A percentile compares a stretch with the other conserved stretches of the same genome.
These are phyloP conservation scores for Alloascoidea africana DNA, from an alignment of 805 yeast genomes.

Conservation along the genomic window DNA sequence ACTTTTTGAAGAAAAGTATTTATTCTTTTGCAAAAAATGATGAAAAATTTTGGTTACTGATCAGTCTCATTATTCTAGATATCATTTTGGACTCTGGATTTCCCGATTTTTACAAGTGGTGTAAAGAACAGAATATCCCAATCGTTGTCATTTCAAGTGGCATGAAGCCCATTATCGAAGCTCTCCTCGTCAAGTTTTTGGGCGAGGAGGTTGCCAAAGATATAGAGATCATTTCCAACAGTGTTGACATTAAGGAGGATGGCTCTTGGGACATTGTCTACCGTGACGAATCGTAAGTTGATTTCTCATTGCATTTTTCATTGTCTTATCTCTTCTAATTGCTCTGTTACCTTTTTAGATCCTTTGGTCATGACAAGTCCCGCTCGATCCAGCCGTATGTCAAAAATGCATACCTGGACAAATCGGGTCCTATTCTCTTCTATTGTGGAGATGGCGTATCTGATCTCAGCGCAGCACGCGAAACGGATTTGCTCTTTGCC, in stretches of 20 bases:
- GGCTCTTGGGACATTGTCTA: conserved; percentile 73
- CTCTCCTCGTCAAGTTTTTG: conserved; percentile 55
- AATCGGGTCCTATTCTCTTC: conserved; percentile 58
- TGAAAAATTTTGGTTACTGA: conserved; percentile 3
- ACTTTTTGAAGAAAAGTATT: conserved; percentile 33
- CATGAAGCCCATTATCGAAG: conserved; percentile 82
- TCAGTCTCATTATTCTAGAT: conserved; percentile 15
- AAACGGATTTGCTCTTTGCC: conserved; percentile 87
- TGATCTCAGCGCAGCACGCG: conserved; percentile 89
- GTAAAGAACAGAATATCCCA: conserved; percentile 56
- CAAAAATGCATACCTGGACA: too few species aligned
- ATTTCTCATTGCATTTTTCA: too few species aligned
- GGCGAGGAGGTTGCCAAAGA: conserved; percentile 61
- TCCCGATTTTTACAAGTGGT: conserved; percentile 67
- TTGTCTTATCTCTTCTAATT: too few species aligned
- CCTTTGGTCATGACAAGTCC: conserved; percentile 93
- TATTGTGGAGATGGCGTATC: conserved; percentile 98
- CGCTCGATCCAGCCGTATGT: conserved; percentile 47
- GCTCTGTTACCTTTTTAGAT: too few species aligned
- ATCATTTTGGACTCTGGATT: conserved; percentile 86
- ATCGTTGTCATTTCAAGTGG: conserved; percentile 84
- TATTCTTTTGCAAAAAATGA: background rate
- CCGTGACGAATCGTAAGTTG: conserved; percentile 78
- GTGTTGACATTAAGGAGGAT: conserved; percentile 36
- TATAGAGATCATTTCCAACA: conserved; percentile 74